Percentiles rank a stretch among this genome's conserved stretches.
Evolutionary conservation across 2,329 filamentous ascomycete genomes (phyloP).

Genomic region (Sporothrix schenckii): DNA sequence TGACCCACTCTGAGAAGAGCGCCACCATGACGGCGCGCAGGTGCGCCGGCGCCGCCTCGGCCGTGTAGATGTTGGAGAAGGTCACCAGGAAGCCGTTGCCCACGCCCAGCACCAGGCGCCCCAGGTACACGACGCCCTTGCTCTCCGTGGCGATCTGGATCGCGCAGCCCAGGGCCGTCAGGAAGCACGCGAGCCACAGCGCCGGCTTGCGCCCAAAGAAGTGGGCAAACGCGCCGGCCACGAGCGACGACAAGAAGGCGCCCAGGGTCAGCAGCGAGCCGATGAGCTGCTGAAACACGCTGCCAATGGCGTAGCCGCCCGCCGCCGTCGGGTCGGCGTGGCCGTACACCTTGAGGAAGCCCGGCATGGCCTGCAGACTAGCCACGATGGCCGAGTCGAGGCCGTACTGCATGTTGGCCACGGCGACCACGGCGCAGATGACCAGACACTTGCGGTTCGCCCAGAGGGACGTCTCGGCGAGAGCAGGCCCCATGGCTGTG

Average conservation of each 20-base stretch:
- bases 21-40: slow-evolving; percentile 37
- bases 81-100: slow-evolving; percentile 52
- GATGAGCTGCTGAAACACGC: slow-evolving; percentile 57
- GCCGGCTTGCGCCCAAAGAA: slow-evolving; percentile 52
- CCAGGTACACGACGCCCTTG: slow-evolving; percentile 49
- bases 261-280: slow-evolving; percentile 56
- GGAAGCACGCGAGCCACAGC: slow-evolving; percentile 52
- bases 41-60: slow-evolving; percentile 53
- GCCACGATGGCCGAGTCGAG: slow-evolving; percentile 53
- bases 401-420: slow-evolving; percentile 57
- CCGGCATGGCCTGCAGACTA: slow-evolving; percentile 55
- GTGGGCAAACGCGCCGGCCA: slow-evolving; percentile 52
- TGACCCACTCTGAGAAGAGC: slow-evolving; percentile 36
- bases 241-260: slow-evolving; percentile 53
- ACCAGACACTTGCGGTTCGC: slow-evolving; percentile 48
- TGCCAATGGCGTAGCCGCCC: slow-evolving; percentile 49
- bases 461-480: slow-evolving; percentile 35
- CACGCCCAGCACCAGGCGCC: slow-evolving; percentile 50
- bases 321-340: slow-evolving; percentile 47
- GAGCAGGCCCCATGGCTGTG: slow-evolving; percentile 18
- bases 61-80: slow-evolving; percentile 53
- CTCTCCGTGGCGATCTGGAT: slow-evolving; percentile 50
- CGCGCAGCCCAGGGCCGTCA: slow-evolving; percentile 50
- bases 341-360: slow-evolving; percentile 55
- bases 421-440: slow-evolving; percentile 51